Evolutionary conservation across 768 basidiomycete genomes (phyloP).

Genomic region (Naganishia antarctica): DNA sequence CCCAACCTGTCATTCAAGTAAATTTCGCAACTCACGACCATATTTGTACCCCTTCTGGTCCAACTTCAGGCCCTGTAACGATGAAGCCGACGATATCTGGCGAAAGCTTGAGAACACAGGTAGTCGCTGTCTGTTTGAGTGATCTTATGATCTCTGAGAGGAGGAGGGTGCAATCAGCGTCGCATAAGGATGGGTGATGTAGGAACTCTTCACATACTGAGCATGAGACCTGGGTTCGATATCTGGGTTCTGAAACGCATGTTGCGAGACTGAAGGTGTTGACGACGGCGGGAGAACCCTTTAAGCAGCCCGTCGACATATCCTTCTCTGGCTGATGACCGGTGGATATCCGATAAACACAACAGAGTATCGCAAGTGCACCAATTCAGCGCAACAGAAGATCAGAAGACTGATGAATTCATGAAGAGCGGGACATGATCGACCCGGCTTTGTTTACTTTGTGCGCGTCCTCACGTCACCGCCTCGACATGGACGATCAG

Average conservation of each 20-base stretch:
- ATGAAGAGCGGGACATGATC: neutral
- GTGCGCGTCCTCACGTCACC: neutral
- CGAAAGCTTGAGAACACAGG: conserved; percentile 42
- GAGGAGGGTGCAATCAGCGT: too few species aligned
- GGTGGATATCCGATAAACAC: too few species aligned
- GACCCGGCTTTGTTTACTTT: conserved; percentile 19
- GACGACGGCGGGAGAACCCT: too few species aligned
- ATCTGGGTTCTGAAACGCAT: conserved; percentile 48
- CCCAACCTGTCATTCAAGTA: too few species aligned
- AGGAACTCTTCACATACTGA: conserved; percentile 39
- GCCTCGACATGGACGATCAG: neutral
- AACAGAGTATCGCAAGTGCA: too few species aligned
- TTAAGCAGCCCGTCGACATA: too few species aligned
- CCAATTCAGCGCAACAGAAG: too few species aligned
- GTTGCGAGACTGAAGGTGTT: neutral
- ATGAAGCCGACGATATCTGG: conserved; percentile 45
- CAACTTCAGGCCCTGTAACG: conserved; percentile 44
- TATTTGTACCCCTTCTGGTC: conserved; percentile 47
- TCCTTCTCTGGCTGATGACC: too few species aligned
- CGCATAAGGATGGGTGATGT: too few species aligned
- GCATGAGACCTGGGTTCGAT: conserved; percentile 38
- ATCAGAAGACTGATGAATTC: neutral
- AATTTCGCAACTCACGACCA: conserved; percentile 50
- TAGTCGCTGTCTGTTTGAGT: conserved; percentile 35
- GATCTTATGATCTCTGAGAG: conserved; percentile 42